These are phyloP conservation scores for Cystofilobasidium ferigula DNA, from an alignment of 768 basidiomycete species.

Conservation along the genomic window DNA sequence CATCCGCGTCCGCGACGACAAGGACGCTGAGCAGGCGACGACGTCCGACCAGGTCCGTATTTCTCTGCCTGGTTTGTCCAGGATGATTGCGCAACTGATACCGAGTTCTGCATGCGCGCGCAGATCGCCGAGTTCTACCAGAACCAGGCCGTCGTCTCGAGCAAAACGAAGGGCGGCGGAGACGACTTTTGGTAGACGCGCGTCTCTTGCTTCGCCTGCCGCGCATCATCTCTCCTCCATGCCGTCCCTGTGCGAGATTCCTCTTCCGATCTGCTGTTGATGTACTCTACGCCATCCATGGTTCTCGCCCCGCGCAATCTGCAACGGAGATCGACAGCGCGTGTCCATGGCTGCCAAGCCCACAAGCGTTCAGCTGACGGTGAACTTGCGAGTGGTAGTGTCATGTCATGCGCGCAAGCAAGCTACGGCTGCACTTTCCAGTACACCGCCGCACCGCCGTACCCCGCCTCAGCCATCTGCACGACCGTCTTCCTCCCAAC, in stretches of 20 bases:
- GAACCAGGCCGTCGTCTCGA: conserved; percentile 65
- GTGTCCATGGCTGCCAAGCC: too few relatives aligned
- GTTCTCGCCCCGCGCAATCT: too few relatives aligned
- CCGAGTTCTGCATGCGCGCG: not conserved
- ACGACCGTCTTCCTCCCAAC: conserved; percentile 34
- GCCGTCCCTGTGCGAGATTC: too few relatives aligned
- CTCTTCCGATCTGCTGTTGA: too few relatives aligned
- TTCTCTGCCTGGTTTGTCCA: not conserved
- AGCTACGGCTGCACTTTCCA: too few relatives aligned
- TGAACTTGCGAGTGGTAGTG: too few relatives aligned
- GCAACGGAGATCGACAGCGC: too few relatives aligned
- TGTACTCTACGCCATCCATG: too few relatives aligned
- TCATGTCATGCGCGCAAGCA: too few relatives aligned
- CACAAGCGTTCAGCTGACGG: too few relatives aligned
- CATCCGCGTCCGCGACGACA: conserved; percentile 84
- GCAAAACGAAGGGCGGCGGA: conserved; percentile 51
- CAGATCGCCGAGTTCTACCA: conserved; percentile 92
- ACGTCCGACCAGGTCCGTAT: conserved; percentile 70
- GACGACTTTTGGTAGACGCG: conserved; percentile 37
- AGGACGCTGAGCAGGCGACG: conserved; percentile 81
- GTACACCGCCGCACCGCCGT: conserved; percentile 39
- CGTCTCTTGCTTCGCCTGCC: not conserved
- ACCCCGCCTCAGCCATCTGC: conserved; percentile 38
- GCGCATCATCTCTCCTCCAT: too few relatives aligned
- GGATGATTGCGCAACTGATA: conserved; percentile 8